Percentiles rank a stretch among this genome's conserved stretches.
phyloP scores from a whole-genome alignment of 305 asterid species.

The Rubia peregrina region DNA sequence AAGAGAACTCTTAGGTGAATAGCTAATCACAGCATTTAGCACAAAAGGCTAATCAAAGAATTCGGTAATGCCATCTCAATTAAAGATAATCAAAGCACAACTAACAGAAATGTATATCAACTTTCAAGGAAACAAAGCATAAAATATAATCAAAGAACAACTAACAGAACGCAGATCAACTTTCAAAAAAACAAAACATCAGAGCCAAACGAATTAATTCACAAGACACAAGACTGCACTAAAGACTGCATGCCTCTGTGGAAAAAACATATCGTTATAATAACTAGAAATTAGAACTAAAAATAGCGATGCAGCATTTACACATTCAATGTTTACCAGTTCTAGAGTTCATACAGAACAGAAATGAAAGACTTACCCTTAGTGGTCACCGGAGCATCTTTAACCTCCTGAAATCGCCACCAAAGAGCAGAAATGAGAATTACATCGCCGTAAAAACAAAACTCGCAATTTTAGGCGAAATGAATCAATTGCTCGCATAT shows the following conservation, averaged over 20 bases:
- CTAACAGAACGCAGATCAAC: too few relatives aligned
- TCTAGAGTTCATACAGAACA: too few relatives aligned
- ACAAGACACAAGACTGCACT: neutral
- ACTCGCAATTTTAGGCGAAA: neutral
- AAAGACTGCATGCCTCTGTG: neutral
- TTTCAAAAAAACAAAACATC: too few relatives aligned
- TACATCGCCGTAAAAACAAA: neutral
- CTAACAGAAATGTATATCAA: neutral
- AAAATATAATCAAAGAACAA: too few relatives aligned
- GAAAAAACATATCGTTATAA: neutral
- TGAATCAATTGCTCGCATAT: neutral
- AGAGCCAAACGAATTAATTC: neutral
- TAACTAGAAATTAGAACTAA: neutral
- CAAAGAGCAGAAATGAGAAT: neutral
- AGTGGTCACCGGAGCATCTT: conserved; percentile 7
- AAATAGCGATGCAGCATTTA: neutral
- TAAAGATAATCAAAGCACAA: neutral
- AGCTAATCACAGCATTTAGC: neutral
- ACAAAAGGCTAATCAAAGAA: neutral
- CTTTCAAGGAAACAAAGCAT: neutral
- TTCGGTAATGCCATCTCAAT: neutral
- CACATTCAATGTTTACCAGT: neutral
- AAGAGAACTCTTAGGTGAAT: conserved; percentile 1
- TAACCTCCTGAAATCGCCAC: conserved; percentile 13
- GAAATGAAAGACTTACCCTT: neutral